These are phyloP conservation scores for Fusarium longipes DNA, from an alignment of 2,329 filamentous ascomycete genomes.

Conservation along the genomic window DNA sequence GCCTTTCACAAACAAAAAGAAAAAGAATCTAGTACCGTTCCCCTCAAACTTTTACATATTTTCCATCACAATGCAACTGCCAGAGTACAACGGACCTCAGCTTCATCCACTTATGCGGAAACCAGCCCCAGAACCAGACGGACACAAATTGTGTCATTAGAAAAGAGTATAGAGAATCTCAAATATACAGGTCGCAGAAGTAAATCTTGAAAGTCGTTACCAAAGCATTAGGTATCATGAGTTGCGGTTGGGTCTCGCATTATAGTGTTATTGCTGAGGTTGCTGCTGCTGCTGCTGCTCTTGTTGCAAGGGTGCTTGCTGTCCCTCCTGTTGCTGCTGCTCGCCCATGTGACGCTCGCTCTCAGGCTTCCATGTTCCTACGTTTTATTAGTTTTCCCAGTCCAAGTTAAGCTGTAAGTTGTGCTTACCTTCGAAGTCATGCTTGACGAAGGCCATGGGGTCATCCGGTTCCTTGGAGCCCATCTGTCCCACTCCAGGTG, in stretches of 20 bases:
- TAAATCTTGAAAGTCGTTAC: constrained; percentile 43
- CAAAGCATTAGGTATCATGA: constrained; percentile 42
- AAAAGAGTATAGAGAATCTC: constrained; percentile 43
- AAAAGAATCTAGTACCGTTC: constrained; percentile 33
- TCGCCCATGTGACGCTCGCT: constrained; percentile 76
- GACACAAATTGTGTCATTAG: constrained; percentile 42
- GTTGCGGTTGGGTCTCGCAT: constrained; percentile 19
- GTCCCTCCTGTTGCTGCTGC: constrained; percentile 39
- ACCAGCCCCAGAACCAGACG: constrained; percentile 37
- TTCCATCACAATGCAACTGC: constrained; percentile 38
- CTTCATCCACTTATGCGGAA: constrained; percentile 33
- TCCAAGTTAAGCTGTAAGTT: neutral
- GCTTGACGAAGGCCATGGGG: constrained; percentile 97
- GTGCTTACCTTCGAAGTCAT: constrained; percentile 88
- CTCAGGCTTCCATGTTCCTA: constrained; percentile 82
- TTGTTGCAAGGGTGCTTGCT: constrained; percentile 28
- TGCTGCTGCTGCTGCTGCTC: constrained; percentile 33
- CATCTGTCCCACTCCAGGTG: constrained; percentile 94
- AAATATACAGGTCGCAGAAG: constrained; percentile 47
- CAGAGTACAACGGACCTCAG: constrained; percentile 11
- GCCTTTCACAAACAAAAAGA: constrained; percentile 8
- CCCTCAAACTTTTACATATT: constrained; percentile 37
- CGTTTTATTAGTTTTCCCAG: constrained; percentile 1
- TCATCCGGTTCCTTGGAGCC: constrained; percentile 87
- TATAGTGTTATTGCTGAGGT: constrained; percentile 36